Evolutionary conservation across 2,329 filamentous ascomycete genomes (phyloP), one percentile per base, ranked within the genome.

Genomic region (Cladosporium colombiae): DNA sequence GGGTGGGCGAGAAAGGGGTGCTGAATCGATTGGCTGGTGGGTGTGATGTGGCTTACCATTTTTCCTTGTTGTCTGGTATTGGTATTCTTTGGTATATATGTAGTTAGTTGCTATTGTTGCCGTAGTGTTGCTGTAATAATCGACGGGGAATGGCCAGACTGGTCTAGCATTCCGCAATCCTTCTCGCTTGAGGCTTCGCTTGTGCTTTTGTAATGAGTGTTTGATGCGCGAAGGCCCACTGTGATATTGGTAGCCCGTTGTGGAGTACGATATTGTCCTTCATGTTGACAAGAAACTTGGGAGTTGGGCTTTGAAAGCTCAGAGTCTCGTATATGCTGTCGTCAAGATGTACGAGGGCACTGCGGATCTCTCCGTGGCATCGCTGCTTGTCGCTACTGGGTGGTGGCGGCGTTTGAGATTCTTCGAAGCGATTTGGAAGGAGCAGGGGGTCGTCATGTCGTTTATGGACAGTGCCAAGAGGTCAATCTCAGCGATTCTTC

Each of bases 1-100:
- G 87, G 87, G 10, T 86, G 83, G 83, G 83, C 84, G 35, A 83
- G 81, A 79, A 86, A 86, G 77, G 81, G n/a, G 23, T 59, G 33
- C 16, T 57, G 40, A 21, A 13, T 4, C n/a, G n/a, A n/a, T n/a
- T n/a, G n/a, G n/a, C n/a, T n/a, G n/a, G n/a, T n/a, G n/a, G n/a
- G n/a, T 29, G 16, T n/a, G 27, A n/a, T 21, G 40, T 3, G n/a
- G 8, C 16, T 21, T 21, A 13, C n/a, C n/a, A n/a, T n/a, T 1
- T 11, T 46, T 46, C n/a, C n/a, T 18, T 46, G 3, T 44, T 46
- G n/a, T 23, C n/a, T 46, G n/a, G n/a, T 46, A 46, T 46, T 21
- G 7, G 3, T 46, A 21, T 46, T 46, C 6, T 21, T 46, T 46
- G 40, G n/a, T n/a, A 46, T 46, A 46, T 46, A 21, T 46, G 29